Evolutionary conservation across 1,284 basidiomycete genomes (phyloP), one percentile per base, ranked within the genome.

Genomic region (Leccinum pachyderme): DNA sequence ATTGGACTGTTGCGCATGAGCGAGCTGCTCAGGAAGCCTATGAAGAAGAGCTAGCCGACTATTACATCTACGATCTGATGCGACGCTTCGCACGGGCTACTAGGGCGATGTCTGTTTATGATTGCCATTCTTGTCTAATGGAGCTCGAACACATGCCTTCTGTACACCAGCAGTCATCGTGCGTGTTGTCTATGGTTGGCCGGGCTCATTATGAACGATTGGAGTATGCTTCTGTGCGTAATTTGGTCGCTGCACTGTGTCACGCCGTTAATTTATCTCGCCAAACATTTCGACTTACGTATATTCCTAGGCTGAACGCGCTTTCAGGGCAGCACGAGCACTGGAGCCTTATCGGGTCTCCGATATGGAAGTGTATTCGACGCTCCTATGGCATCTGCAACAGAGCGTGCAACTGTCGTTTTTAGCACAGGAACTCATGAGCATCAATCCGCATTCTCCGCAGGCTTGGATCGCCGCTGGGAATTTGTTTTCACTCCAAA

Each of bases 321-420:
- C 91, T 32, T 98, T 96, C 77, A 82, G 83, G 63, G 82, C 84
- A 24, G 84, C 93, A 46, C 81, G 93, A 44, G 77, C 77, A n/a
- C 74, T 89, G 52, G 89, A 96, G 60, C 94, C 93, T 7, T 89
- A 93, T 77, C 84, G 91, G 27, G 71, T 95, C 53, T 83, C 83
- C 75, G 90, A 93, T 69, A 95, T 95, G 91, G 95, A 97, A 71
- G 83, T 92, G 41, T 96, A 93, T 74, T 96, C 94, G 39, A 96
- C 95, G 11, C 80, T 95, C 33, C 77, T 98, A 48, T 98, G 95
- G 95, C 94, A 98, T 73, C 76, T 95, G 47, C 86, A 90, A 66
- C 81, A 84, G 60, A 83, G 83, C 58, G 84, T 93, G 39, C 82
- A 88, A 61, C 80, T 98, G 49, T 94, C 95, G 2, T 91, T 88